Evolutionary conservation across 192 early-diverging fungal genomes (phyloP).

Genomic region (Dispira simplex): DNA sequence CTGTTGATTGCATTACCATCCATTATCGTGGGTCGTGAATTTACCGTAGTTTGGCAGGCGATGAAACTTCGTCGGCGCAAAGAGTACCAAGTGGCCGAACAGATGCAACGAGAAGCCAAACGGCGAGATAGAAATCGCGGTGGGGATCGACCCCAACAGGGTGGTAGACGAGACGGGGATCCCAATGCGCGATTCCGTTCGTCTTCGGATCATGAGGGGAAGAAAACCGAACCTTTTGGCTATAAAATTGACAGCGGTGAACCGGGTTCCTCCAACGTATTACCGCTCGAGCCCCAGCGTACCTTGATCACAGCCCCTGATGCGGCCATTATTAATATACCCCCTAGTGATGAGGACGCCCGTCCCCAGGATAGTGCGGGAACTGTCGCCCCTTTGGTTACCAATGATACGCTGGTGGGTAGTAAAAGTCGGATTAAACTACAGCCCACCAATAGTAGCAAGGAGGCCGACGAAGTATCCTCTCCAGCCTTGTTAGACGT

Average conservation of each 20-base stretch:
- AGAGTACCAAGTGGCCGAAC: not conserved
- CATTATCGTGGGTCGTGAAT: conserved; percentile 71
- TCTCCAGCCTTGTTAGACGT: no score
- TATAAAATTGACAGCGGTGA: not conserved
- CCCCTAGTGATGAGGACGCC: no score
- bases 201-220: not conserved
- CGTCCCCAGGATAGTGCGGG: no score
- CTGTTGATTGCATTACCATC: conserved; percentile 67
- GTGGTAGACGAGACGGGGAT: not conserved
- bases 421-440: no score
- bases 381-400: no score
- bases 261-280: not conserved
- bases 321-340: no score
- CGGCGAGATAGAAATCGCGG: not conserved
- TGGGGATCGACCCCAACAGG: not conserved
- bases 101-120: not conserved
- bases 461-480: no score
- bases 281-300: not conserved
- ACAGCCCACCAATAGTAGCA: no score
- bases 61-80: conserved; percentile 21
- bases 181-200: not conserved
- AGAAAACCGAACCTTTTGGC: not conserved
- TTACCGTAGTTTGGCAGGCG: conserved; percentile 68
- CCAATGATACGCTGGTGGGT: no score
- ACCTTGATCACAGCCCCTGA: not conserved